Evolutionary conservation across 305 asterid genomes (phyloP).

Genomic region (Andrographis paniculata): DNA sequence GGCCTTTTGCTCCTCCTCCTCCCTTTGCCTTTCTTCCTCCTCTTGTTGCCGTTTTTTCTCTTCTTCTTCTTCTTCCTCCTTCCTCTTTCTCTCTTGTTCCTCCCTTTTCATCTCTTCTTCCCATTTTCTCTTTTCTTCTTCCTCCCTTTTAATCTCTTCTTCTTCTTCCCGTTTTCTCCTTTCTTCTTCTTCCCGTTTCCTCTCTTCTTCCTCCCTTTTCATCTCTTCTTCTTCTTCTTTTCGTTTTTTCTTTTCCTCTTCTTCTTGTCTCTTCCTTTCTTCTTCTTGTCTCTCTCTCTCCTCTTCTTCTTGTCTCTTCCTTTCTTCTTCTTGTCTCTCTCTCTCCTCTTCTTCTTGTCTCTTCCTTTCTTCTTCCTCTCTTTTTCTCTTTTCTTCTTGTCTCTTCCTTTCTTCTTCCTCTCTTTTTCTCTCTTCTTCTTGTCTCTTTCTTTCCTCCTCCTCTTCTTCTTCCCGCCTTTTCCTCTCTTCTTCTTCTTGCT

Average conservation of each 20-base stretch:
- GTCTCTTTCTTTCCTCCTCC: neutral
- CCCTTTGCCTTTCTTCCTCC: neutral
- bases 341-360: conserved; percentile 1
- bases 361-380: conserved; percentile 1
- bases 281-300: neutral
- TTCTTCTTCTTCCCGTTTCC: conserved; percentile 10
- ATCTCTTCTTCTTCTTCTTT: neutral
- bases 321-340: neutral
- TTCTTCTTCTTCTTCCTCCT: neutral
- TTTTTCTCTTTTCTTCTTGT: conserved; percentile 2
- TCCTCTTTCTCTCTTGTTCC: conserved; percentile 5
- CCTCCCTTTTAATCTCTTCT: conserved; percentile 6
- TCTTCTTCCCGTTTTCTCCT: neutral
- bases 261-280: neutral
- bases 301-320: neutral
- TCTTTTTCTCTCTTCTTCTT: neutral
- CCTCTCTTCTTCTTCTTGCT: conserved; percentile 9
- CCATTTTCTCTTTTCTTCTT: conserved; percentile 6
- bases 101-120: neutral
- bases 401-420: neutral
- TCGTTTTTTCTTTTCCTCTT: neutral
- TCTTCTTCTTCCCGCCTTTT: conserved; percentile 1
- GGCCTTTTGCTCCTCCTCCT: too few species aligned
- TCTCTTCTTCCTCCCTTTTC: neutral
- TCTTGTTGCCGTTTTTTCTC: conserved; percentile 3